Evolutionary conservation across 345 rosid genomes (phyloP).

Genomic region (rapeseed (Brassica napus)): Da-Ae NC_063436.1:18651501-18652000

Average conservation of each 20-base stretch:
- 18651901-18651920: conserved; percentile 91
- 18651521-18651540: conserved; percentile 58
- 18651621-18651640: background rate
- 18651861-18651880: conserved; percentile 51
- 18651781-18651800: background rate
- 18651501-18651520: conserved; percentile 87
- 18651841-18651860: background rate
- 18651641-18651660: background rate
- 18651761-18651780: background rate
- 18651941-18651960: conserved; percentile 97
- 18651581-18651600: background rate
- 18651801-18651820: background rate
- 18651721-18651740: background rate
- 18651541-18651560: background rate
- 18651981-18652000: conserved; percentile 88
- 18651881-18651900: conserved; percentile 90
- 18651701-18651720: background rate
- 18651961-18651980: conserved; percentile 92
- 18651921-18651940: conserved; percentile 96
- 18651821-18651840: background rate
- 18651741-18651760: background rate
- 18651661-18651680: background rate
- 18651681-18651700: background rate
- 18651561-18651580: background rate
- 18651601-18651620: background rate